Evolutionary conservation across 2,329 filamentous ascomycete genomes (phyloP).

Genomic region (Fusarium vanettenii): DNA sequence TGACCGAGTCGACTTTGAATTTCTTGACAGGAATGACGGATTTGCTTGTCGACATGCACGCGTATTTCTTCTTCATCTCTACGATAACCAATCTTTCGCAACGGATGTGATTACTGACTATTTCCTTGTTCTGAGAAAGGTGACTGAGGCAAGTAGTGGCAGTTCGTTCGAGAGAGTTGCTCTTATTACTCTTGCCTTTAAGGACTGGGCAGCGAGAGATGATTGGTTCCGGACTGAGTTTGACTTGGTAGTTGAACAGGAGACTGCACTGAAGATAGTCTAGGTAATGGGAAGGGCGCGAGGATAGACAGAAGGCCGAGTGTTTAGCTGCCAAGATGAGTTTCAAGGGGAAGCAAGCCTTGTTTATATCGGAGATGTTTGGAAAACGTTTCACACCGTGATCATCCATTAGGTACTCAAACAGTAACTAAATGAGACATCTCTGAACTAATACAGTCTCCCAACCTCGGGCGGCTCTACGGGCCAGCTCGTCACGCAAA

Average conservation of each 20-base stretch:
- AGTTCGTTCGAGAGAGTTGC: not conserved
- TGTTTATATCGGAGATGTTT: not conserved
- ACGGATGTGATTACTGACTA: not conserved
- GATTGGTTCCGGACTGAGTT: not conserved
- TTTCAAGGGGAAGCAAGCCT: not conserved
- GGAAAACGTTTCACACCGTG: not conserved
- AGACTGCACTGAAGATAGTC: not conserved
- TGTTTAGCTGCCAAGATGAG: not conserved
- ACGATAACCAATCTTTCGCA: not conserved
- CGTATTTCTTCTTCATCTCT: not conserved
- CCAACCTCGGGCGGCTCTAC: not conserved
- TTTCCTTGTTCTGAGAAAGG: not conserved
- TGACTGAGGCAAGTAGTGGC: not conserved
- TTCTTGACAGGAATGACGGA: not conserved
- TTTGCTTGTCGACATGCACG: not conserved
- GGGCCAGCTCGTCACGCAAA: not conserved
- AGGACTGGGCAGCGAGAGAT: not conserved
- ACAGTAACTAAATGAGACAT: not conserved
- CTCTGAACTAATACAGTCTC: not conserved
- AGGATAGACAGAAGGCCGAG: not conserved
- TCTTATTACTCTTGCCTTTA: not conserved
- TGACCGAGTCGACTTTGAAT: not conserved
- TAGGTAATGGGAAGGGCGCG: not conserved
- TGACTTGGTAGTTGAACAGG: not conserved
- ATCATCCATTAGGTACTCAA: not conserved